phyloP scores from a whole-genome alignment of 805 yeast genomes.

The Myxozyma mucilagina region DNA sequence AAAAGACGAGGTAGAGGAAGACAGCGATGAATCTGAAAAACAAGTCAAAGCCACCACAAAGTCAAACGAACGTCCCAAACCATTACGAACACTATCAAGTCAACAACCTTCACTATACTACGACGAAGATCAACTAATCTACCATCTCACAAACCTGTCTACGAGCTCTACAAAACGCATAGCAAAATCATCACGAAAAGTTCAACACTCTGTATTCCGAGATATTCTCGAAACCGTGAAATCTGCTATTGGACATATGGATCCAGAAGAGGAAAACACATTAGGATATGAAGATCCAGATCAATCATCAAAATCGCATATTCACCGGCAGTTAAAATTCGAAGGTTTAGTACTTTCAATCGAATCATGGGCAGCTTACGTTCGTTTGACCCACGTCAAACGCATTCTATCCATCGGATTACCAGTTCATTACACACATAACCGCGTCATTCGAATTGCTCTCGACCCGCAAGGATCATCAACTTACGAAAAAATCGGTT shows the following conservation, averaged over 20 bases:
- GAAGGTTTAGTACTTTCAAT: constrained; percentile 23
- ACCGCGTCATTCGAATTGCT: constrained; percentile 23
- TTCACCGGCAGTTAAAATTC: constrained; percentile 29
- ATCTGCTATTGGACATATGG: constrained; percentile 9
- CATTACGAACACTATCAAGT: constrained; percentile 7
- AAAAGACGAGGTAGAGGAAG: neutral
- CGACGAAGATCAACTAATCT: constrained; percentile 24
- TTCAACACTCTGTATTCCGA: constrained; percentile 33
- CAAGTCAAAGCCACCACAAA: neutral
- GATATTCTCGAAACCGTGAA: constrained; percentile 33
- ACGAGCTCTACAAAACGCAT: constrained; percentile 32
- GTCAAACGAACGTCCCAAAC: constrained; percentile 5
- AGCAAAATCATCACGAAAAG: constrained; percentile 31
- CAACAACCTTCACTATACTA: constrained; percentile 23
- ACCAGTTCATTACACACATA: constrained; percentile 33
- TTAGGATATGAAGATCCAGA: constrained; percentile 11
- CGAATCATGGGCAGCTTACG: constrained; percentile 32
- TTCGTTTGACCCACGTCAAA: constrained; percentile 30
- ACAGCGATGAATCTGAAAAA: neutral
- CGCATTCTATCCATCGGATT: constrained; percentile 30
- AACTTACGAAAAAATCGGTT: constrained; percentile 14
- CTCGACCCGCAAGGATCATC: constrained; percentile 21
- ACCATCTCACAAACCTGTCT: constrained; percentile 29
- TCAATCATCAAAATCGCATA: constrained; percentile 14
- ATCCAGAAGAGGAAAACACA: constrained; percentile 8